Base-by-base conservation (phyloP, 2,329 filamentous ascomycete species). In the Nothopassalora personata region DNA sequence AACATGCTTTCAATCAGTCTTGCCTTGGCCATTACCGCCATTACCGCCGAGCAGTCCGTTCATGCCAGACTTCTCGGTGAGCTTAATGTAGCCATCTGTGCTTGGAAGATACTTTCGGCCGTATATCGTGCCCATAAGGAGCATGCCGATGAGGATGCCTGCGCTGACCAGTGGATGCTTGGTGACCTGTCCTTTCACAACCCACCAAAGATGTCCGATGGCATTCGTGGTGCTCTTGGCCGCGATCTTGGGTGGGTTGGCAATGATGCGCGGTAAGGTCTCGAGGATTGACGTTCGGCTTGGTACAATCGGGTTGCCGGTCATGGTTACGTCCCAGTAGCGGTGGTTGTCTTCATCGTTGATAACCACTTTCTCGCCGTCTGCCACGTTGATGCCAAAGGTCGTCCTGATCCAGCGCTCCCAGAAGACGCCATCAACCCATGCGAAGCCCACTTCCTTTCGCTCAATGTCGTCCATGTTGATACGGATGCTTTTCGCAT, bases 361-460 rank as follows among this genome's bases (percentile, higher is more conserved):
- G 76, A 99, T 94, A 60, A 99, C 88, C 57, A 99, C 90, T 63
- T 90, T 86, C 74, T 97, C 94, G 51, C 93, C 92, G 63, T 94
- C 86, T 70, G 83, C 86, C 61, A 94, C 86, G 67, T 95, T 89
- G 66, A 97, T 88, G 56, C 93, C 93, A 71, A 96, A 99, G 0
- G 93, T 97, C n/a, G 88, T 92, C 66, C 88, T 84, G 64, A 99
- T 85, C 94, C 94, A 99, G 62, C 93, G 85, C 75, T 97, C 92
- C 94, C 94, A 99, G 75, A 97, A 97, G 7, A 90, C 84, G 53
- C 92, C 91, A 72, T 99, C 94, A 11, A 97, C 91, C 94, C 94
- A 99, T 11, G 94, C 94, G 75, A 99, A 99, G 8, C 86, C 85
- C 46, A 97, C 91, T 72, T 96, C 89, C 74, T 93, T 96, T 67